phyloP scores from a whole-genome alignment of 805 yeast genomes.

The Lipomyces orientalis region DNA sequence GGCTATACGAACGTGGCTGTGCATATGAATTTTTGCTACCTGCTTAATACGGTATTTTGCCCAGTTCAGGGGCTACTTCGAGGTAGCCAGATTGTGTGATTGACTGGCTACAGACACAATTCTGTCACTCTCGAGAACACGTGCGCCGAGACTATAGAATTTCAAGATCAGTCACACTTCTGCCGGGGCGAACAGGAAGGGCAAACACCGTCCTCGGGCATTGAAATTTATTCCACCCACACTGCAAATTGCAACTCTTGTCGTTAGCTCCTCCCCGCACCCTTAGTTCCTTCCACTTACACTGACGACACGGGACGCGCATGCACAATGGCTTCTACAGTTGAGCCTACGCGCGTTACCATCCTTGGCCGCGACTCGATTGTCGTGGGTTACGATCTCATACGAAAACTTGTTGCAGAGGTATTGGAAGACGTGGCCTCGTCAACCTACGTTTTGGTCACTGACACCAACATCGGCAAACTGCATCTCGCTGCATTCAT shows the following conservation, averaged over 20 bases:
- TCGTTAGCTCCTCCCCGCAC: background rate
- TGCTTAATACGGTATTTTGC: background rate
- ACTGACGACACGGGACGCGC: background rate
- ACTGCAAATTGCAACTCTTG: background rate
- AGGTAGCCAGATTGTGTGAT: background rate
- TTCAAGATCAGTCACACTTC: background rate
- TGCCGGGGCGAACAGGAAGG: no score
- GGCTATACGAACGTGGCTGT: background rate
- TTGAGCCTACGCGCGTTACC: conserved; percentile 39
- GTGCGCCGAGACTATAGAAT: background rate
- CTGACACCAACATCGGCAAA: conserved; percentile 73
- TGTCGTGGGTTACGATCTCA: conserved; percentile 87
- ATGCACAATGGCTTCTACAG: conserved; percentile 2
- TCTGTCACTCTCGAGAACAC: background rate
- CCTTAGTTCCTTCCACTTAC: background rate
- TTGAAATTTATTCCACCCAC: background rate
- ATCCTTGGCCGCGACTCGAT: conserved; percentile 84
- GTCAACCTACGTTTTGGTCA: conserved; percentile 89
- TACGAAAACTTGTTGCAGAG: conserved; percentile 72
- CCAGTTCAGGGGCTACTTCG: background rate
- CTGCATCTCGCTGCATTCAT: conserved; percentile 54
- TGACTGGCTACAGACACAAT: background rate
- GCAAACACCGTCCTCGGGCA: no score
- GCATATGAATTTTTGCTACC: background rate
- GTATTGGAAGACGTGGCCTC: conserved; percentile 68